Evolutionary conservation across 164 flowering plant species (phyloP), one percentile per base, ranked within the genome.

Genomic region (Sextonia rubra): DNA sequence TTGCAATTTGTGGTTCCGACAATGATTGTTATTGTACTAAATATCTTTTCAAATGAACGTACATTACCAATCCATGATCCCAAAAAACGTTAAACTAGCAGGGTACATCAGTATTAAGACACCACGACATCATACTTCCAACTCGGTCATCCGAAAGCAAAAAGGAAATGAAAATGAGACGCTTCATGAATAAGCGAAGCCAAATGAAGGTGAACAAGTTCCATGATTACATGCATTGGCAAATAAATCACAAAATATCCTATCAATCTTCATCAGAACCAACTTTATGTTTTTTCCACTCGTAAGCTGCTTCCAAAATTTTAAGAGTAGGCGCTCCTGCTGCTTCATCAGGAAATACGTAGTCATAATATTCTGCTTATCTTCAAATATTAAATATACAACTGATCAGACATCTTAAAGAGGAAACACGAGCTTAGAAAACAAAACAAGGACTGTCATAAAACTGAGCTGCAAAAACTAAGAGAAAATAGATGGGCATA

Each of bases 231-330:
- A 64, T 17, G 67, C n/a, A 64, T 64, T 15, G 44, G 67, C 44
- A 64, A 18, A 64, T n/a, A 64, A 14, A 64, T 12, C 4, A 17
- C 14, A 20, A 64, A 27, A 25, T 27, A 26, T 18, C 44, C 67
- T 14, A 64, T 71, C 78, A 86, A 63, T 88, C 87, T 2, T 86
- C 86, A 67, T 83, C 83, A 17, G 29, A 55, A 55, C 77, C 69
- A 62, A 73, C 30, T 56, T 85, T 92, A 65, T 89, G 97, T 83
- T 82, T 90, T 77, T 94, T 92, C 99, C 99, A 94, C 70, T 79
- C 88, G 77, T 88, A 88, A 0, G 99, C 99, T 2, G 91, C 91
- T 76, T 92, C 94, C 79, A 94, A 73, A 3, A 94, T 90, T 82
- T 92, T 90, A 49, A 91, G 82, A 72, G 87, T 89, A 4, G 89